A percentile compares a stretch with the other conserved stretches of the same genome.
Conservation (phyloP, 179 eudicot genomes). For the Sideroxylon spinosum region DNA sequence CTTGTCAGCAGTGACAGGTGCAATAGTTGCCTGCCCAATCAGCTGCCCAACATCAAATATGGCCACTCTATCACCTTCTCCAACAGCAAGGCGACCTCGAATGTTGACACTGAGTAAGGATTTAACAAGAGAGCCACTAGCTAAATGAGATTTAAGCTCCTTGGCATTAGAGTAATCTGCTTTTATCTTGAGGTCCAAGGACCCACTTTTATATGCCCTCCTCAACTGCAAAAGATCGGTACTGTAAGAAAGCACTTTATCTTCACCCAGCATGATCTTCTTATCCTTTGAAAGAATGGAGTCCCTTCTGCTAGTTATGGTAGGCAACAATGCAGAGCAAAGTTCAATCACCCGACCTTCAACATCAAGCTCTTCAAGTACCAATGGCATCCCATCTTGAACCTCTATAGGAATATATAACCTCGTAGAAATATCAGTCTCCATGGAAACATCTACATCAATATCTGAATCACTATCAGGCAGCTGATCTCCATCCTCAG, state of each 20-base stretch:
- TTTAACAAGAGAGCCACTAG: conserved; percentile 90
- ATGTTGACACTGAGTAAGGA: conserved; percentile 84
- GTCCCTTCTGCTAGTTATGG: conserved; percentile 64
- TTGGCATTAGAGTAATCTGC: conserved; percentile 93
- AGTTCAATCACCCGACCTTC: conserved; percentile 75
- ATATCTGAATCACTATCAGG: conserved; percentile 96
- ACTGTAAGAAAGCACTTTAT: conserved; percentile 58
- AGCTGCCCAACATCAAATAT: conserved; percentile 98
- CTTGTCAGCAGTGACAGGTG: conserved; percentile 97
- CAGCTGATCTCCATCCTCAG: conserved; percentile 81
- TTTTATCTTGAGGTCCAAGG: conserved; percentile 89
- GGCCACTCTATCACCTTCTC: conserved; percentile 99
- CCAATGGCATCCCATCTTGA: conserved; percentile 56
- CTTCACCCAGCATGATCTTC: conserved; percentile 51
- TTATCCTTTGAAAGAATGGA: conserved; percentile 66
- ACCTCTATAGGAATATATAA: conserved; percentile 67
- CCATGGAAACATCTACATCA: conserved; percentile 67
- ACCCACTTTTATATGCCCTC: conserved; percentile 98
- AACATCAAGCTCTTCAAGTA: conserved; percentile 77
- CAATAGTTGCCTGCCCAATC: conserved; percentile 94
- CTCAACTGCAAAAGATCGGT: conserved; percentile 83
- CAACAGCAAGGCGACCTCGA: conserved; percentile 97
- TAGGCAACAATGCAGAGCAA: conserved; percentile 69
- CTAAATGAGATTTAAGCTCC: conserved; percentile 83
- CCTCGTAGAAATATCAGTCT: conserved; percentile 58